Evolutionary conservation across 805 yeast genomes (phyloP).

Genomic region (Danielozyma ontarioensis): DNA sequence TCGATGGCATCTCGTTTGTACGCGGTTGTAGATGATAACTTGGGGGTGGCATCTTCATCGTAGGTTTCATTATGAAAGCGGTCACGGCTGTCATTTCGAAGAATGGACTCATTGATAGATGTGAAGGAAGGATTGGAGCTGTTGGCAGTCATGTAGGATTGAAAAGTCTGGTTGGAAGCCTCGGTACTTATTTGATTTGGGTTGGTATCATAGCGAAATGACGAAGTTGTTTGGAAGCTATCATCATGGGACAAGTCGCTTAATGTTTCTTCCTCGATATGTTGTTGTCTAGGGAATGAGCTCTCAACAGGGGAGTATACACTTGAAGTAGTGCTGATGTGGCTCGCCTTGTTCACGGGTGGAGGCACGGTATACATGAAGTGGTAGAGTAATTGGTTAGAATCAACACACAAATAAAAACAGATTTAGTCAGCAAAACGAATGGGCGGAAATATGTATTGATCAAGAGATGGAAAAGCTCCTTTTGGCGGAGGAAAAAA

Average conservation of each 20-base stretch:
- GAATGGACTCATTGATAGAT: conserved; percentile 28
- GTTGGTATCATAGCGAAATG: conserved; percentile 1
- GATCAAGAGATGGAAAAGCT: too few relatives aligned
- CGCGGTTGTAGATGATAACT: conserved; percentile 9
- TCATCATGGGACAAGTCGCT: conserved; percentile 1
- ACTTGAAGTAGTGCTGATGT: conserved; percentile 31
- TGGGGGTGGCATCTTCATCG: conserved; percentile 30
- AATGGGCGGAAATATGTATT: too few relatives aligned
- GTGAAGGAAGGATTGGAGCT: conserved; percentile 24
- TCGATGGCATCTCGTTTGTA: conserved; percentile 11
- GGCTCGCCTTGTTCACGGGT: conserved; percentile 5
- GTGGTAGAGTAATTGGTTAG: too few relatives aligned
- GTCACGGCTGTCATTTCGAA: conserved; percentile 14
- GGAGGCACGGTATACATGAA: too few relatives aligned
- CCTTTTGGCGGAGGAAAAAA: too few relatives aligned
- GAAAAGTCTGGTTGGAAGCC: conserved; percentile 19
- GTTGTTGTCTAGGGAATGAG: too few relatives aligned
- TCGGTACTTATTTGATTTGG: conserved; percentile 7
- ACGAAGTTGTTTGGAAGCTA: conserved; percentile 2
- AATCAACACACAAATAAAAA: too few relatives aligned
- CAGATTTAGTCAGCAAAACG: too few relatives aligned
- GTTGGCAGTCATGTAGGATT: conserved; percentile 22
- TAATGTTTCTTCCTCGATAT: conserved; percentile 10
- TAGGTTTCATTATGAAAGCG: not conserved
- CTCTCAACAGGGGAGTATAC: conserved; percentile 28